phyloP scores from a whole-genome alignment of 2,329 filamentous ascomycete genomes.

The Xylariaceae sp. region DNA sequence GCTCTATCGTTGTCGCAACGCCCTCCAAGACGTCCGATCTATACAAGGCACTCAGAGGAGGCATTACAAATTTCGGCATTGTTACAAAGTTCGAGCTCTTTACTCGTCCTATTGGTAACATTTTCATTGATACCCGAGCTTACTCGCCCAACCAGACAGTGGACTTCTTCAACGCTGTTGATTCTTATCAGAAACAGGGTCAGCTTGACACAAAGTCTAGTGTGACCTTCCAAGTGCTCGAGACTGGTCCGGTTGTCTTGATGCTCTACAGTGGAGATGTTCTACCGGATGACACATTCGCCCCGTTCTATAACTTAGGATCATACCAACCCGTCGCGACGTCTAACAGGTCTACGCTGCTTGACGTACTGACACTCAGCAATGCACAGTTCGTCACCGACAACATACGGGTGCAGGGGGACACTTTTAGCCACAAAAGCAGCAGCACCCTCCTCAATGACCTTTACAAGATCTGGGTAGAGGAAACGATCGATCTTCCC shows the following conservation, averaged over 20 bases:
- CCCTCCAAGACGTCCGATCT: constrained; percentile 26
- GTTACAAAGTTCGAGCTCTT: constrained; percentile 29
- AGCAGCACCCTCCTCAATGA: constrained; percentile 15
- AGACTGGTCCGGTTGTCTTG: constrained; percentile 17
- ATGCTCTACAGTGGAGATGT: constrained; percentile 15
- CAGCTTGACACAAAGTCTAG: constrained; percentile 16
- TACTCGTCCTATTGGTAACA: constrained; percentile 13
- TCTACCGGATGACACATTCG: constrained; percentile 12
- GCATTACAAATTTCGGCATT: constrained; percentile 29
- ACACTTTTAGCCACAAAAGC: constrained; percentile 15
- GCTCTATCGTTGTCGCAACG: constrained; percentile 23
- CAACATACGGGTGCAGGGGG: constrained; percentile 16
- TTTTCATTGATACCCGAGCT: constrained; percentile 16
- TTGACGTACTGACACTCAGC: constrained; percentile 15
- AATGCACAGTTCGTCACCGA: constrained; percentile 14
- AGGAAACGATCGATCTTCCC: constrained; percentile 17
- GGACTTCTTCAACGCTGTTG: constrained; percentile 18
- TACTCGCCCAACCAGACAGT: constrained; percentile 16
- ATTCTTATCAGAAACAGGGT: constrained; percentile 17
- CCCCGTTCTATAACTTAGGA: constrained; percentile 16
- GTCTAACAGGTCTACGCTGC: constrained; percentile 13
- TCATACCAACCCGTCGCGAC: constrained; percentile 10
- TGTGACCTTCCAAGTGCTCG: constrained; percentile 16
- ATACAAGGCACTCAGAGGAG: constrained; percentile 26
- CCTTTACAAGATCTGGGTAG: constrained; percentile 15